Percentiles rank a stretch among this genome's conserved stretches.
These are phyloP conservation scores for Helotiales sp. DNA, from an alignment of 2,329 filamentous ascomycete genomes.

Conservation along the genomic window DNA sequence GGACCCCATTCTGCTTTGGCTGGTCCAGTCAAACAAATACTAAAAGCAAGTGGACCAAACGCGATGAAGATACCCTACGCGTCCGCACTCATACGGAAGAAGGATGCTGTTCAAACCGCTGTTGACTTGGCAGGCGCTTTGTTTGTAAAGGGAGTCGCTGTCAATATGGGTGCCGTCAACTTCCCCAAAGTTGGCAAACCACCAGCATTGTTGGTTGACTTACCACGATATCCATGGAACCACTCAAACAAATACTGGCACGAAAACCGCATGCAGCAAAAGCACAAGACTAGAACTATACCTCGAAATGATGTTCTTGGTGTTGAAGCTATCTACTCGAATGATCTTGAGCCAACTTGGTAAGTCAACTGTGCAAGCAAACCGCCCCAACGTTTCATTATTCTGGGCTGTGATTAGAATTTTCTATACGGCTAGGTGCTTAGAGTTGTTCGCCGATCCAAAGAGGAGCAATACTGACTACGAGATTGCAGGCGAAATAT, in stretches of 20 bases:
- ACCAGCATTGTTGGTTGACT: slow-evolving; percentile 33
- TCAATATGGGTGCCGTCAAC: slow-evolving; percentile 51
- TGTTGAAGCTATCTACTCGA: slow-evolving; percentile 28
- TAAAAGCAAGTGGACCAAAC: slow-evolving; percentile 44
- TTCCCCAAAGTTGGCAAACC: slow-evolving; percentile 37
- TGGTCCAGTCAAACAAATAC: slow-evolving; percentile 36
- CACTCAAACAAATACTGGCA: slow-evolving; percentile 54
- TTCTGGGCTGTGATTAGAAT: no score
- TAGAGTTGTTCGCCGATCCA: no score
- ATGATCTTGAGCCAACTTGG: slow-evolving; percentile 36
- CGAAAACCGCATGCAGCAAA: slow-evolving; percentile 37
- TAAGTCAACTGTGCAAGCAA: no score
- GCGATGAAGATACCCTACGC: slow-evolving; percentile 40
- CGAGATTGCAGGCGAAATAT: no score
- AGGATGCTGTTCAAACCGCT: slow-evolving; percentile 48
- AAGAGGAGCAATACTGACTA: no score
- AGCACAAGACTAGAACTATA: slow-evolving; percentile 42
- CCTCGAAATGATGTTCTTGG: slow-evolving; percentile 54
- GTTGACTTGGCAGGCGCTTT: slow-evolving; percentile 46
- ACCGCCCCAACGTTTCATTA: no score
- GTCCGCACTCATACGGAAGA: slow-evolving; percentile 50
- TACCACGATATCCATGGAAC: slow-evolving; percentile 57
- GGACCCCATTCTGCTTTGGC: slow-evolving; percentile 37
- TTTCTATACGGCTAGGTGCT: no score
- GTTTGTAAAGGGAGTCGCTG: slow-evolving; percentile 44